Base-by-base conservation (phyloP, 257 asterid species). In the Plectranthus barbatus region DNA sequence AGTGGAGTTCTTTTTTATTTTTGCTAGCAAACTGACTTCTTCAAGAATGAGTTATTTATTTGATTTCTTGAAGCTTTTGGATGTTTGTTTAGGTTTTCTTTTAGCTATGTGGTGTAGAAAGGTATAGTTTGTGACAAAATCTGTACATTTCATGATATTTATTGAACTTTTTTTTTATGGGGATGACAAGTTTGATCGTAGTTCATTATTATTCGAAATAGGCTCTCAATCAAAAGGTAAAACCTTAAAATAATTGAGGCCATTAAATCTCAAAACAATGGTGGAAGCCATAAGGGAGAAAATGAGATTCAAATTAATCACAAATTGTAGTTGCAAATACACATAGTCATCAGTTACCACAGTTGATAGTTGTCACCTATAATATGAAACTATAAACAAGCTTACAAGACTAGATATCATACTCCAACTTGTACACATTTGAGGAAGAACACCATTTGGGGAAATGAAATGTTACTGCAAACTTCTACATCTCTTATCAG, bases 41-140 rank as follows among this genome's bases (percentile, higher is more conserved):
- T 81, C 77, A 80, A 80, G 90, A 81, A 77, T 74, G 76, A 60
- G 81, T 76, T 75, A 56, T 83, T 75, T 64, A 23, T 75, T 75
- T 69, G 68, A 41, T 71, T 74, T 80, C 84, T 88, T 86, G 80
- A 76, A 72, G 83, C n/a, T 67, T 64, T 68, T 50, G 41, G 77
- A 56, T 61, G 71, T 54, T 47, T 74, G 48, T 72, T 8, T 37
- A 57, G 57, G 9, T 67, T 67, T 64, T 60, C 21, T 14, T 15
- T 44, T 51, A 13, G 18, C n/a, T n/a, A 46, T 67, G 47, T 26
- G 46, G 17, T 17, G 63, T 58, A 37, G 36, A 48, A 34, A 50
- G 20, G 31, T 51, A n/a, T 53, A 60, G 60, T 52, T 44, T 20
- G 31, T 46, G 40, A 45, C 31, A 18, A 20, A 55, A 17, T 20